phyloP scores from a whole-genome alignment of 139 green algal genomes.

The Helicosporidium sp. region DNA sequence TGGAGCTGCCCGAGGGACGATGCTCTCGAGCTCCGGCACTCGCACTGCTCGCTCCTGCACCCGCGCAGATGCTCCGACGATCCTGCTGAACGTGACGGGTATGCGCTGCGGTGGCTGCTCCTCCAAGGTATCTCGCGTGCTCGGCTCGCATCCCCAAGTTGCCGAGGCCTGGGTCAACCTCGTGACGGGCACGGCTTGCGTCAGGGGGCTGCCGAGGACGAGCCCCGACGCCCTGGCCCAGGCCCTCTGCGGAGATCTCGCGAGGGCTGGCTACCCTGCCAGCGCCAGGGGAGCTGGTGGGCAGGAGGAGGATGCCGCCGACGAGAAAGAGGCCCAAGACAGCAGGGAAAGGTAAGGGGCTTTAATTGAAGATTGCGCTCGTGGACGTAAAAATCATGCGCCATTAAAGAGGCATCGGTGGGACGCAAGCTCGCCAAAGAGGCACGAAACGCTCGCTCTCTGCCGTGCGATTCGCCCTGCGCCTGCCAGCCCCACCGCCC shows the following conservation, averaged over 20 bases:
- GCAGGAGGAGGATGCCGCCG: slow-evolving; percentile 14
- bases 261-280: not conserved
- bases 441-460: not conserved
- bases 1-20: not conserved
- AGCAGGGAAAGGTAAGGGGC: no score
- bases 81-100: slow-evolving; percentile 37
- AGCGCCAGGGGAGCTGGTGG: slow-evolving; percentile 24
- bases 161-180: slow-evolving; percentile 42
- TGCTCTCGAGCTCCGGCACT: not conserved
- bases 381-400: no score
- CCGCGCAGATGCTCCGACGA: no score
- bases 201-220: slow-evolving; percentile 44
- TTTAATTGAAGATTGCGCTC: no score
- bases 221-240: slow-evolving; percentile 1
- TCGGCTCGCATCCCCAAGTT: slow-evolving; percentile 26
- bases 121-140: slow-evolving; percentile 40
- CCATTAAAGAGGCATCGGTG: not conserved
- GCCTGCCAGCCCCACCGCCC: no score
- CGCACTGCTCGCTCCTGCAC: not conserved
- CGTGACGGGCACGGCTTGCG: no score
- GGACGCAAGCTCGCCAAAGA: not conserved
- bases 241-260: not conserved
- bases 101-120: slow-evolving; percentile 63
- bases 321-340: slow-evolving; percentile 30
- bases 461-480: not conserved